These are phyloP conservation scores for Epichloe bromicola DNA, from an alignment of 2,329 filamentous ascomycete genomes.

Conservation along the genomic window DNA sequence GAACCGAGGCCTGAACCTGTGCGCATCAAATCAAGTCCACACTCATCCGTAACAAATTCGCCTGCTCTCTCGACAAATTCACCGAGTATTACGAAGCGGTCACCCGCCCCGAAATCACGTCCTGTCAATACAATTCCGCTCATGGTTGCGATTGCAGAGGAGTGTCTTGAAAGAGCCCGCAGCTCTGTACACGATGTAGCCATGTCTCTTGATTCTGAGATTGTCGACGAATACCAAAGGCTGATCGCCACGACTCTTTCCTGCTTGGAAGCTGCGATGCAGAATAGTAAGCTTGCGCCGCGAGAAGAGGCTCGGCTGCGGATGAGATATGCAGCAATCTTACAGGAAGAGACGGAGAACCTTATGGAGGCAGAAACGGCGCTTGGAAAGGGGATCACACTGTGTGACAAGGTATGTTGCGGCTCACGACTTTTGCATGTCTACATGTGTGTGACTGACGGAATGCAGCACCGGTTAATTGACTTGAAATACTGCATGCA, in stretches of 20 bases:
- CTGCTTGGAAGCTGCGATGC: slow-evolving; percentile 58
- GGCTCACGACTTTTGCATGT: neutral
- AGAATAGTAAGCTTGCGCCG: slow-evolving; percentile 45
- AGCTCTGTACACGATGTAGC: slow-evolving; percentile 34
- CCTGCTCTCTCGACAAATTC: slow-evolving; percentile 27
- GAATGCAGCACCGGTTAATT: slow-evolving; percentile 22
- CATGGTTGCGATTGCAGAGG: slow-evolving; percentile 59
- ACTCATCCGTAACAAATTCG: slow-evolving; percentile 27
- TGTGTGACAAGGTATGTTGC: slow-evolving; percentile 48
- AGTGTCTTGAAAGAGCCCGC: slow-evolving; percentile 58
- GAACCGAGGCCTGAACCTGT: slow-evolving; percentile 7
- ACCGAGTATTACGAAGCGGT: slow-evolving; percentile 28
- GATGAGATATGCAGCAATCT: slow-evolving; percentile 56
- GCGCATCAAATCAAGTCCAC: slow-evolving; percentile 23
- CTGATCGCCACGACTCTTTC: slow-evolving; percentile 59
- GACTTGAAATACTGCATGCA: slow-evolving; percentile 70
- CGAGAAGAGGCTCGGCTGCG: slow-evolving; percentile 56
- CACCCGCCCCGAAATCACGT: slow-evolving; percentile 27
- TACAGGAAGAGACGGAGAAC: slow-evolving; percentile 67
- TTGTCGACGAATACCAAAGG: slow-evolving; percentile 55
- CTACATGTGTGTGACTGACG: slow-evolving; percentile 2
- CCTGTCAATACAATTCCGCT: slow-evolving; percentile 42
- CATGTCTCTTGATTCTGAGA: slow-evolving; percentile 23
- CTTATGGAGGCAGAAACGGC: slow-evolving; percentile 59
- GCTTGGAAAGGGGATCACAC: slow-evolving; percentile 55